Evolutionary conservation across 495 filamentous ascomycete genomes (phyloP), one percentile per base, ranked within the genome.

Genomic region (Chaetomidium leptoderma): DNA sequence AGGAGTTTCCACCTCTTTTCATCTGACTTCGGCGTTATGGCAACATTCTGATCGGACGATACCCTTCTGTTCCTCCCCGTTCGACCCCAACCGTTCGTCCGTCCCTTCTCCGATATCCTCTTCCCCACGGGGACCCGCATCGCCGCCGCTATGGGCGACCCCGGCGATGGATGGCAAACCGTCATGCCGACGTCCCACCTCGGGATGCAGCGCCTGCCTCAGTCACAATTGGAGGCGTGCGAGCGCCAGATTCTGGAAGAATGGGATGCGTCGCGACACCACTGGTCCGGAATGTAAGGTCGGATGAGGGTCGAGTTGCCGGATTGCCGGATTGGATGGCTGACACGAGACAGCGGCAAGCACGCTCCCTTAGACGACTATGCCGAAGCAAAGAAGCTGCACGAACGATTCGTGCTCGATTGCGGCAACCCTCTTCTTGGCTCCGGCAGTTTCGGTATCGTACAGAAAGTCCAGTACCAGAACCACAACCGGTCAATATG

Each of bases 271-370:
- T 55, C 67, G 33, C 45, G 59, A 23, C 47, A 60, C 16, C 66
- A 70, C 33, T 72, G 70, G 70, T 72, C 70, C 1, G 70, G 70
- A 42, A 59, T 72, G 70, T 72, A 63, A 59, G 68, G 21, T 39
- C 17, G 21, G 14, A 47, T 8, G 4, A 5, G 30, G 32, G 2
- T 35, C 9, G 8, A 35, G 32, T 35, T 35, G 32, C 32, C n/a
- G n/a, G n/a, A n/a, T n/a, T n/a, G n/a, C 32, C 32, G 14, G 32
- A 35, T 8, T 13, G 2, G 14, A 35, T 17, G 14, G 26, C 57
- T 62, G 43, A 66, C 43, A 27, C 6, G 1, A 9, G 8, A 17
- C 54, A 72, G 69, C 42, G 70, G 70, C 8, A 72, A 70, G 44
- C 70, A 72, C 42, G 63, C 61, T n/a, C 54, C 69, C 16, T 27